These are phyloP conservation scores for Syzygium malaccense DNA, from an alignment of 441 rosid species.

Conservation along the genomic window DNA sequence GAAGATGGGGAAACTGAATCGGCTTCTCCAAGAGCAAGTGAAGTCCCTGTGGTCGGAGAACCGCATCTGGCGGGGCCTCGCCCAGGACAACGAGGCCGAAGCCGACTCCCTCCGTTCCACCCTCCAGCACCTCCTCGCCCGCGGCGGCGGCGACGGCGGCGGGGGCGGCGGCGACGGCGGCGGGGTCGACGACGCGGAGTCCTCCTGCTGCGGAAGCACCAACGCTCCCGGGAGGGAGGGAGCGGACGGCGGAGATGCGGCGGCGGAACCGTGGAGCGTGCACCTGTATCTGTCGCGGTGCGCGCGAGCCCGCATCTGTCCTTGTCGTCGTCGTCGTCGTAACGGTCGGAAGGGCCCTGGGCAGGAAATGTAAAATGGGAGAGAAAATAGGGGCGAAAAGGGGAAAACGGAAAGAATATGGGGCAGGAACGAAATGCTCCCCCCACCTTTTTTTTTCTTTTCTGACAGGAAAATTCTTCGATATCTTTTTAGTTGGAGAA, in stretches of 20 bases:
- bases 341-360: background rate
- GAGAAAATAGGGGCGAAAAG: background rate
- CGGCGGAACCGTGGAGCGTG: background rate
- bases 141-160: constrained; percentile 14
- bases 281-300: background rate
- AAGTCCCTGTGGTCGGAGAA: too few relatives aligned
- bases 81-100: too few relatives aligned
- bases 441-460: too few relatives aligned
- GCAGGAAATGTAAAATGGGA: background rate
- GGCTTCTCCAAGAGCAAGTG: too few relatives aligned
- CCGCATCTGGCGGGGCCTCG: too few relatives aligned
- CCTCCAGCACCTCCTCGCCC: constrained; percentile 53
- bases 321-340: too few relatives aligned
- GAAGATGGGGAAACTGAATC: background rate
- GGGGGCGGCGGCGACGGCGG: constrained; percentile 14
- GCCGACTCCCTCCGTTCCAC: constrained; percentile 29
- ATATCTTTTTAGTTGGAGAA: background rate
- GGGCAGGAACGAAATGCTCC: background rate
- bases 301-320: constrained; percentile 62
- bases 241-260: constrained; percentile 6
- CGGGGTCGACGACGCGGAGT: constrained; percentile 31
- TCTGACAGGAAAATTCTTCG: too few relatives aligned
- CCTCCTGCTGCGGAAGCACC: constrained; percentile 49
- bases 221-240: background rate
- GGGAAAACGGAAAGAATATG: background rate